A percentile compares a stretch with the other conserved stretches of the same genome.
These are phyloP conservation scores for Clarireedia hainanense DNA, from an alignment of 2,329 filamentous ascomycete genomes.

Conservation along the genomic window DNA sequence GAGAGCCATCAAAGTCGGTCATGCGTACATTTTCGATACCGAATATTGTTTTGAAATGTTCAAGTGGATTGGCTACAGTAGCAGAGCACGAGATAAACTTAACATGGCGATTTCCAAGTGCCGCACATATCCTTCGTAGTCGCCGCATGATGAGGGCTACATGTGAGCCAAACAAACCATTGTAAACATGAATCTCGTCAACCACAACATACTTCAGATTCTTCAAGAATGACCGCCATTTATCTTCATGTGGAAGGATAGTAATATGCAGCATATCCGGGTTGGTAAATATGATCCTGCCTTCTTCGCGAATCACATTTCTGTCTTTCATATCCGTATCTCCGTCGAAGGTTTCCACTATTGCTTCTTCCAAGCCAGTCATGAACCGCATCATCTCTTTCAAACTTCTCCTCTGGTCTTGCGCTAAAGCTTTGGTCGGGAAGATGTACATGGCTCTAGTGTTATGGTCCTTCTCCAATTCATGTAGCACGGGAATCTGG, in stretches of 20 bases:
- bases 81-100: conserved; percentile 95
- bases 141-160: conserved; percentile 92
- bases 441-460: conserved; percentile 96
- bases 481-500: conserved; percentile 83
- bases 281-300: conserved; percentile 91
- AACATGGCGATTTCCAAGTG: conserved; percentile 75
- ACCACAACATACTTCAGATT: conserved; percentile 87
- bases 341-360: conserved; percentile 93
- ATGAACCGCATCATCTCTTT: conserved; percentile 79
- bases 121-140: conserved; percentile 78
- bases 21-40: conserved; percentile 74
- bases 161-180: conserved; percentile 88
- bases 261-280: conserved; percentile 97
- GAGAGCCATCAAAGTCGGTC: conserved; percentile 87
- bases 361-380: conserved; percentile 61
- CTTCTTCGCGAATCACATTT: conserved; percentile 76
- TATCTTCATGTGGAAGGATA: conserved; percentile 83
- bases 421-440: conserved; percentile 90
- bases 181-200: conserved; percentile 92
- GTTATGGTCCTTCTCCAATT: conserved; percentile 67
- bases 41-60: conserved; percentile 93
- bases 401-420: conserved; percentile 85
- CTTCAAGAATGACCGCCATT: conserved; percentile 81
- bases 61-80: conserved; percentile 84
- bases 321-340: conserved; percentile 80